phyloP scores from a whole-genome alignment of 495 filamentous ascomycete species.

The Penicillium antarcticum region DNA sequence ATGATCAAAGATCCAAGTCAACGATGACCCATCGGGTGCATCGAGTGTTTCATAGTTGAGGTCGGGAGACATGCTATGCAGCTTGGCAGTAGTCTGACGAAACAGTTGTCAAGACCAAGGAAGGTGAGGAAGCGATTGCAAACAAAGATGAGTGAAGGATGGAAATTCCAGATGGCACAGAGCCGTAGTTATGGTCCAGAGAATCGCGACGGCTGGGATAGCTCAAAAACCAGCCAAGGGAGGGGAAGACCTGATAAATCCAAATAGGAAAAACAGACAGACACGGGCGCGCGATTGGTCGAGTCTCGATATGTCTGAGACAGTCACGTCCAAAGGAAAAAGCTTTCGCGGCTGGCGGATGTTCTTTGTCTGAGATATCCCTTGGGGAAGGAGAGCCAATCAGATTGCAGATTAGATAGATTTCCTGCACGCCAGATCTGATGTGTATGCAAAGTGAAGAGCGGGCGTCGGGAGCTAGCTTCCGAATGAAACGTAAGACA shows the following conservation, averaged over 20 bases:
- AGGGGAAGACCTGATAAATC: neutral
- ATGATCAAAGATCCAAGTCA: conserved; percentile 66
- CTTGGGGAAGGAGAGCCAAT: conserved; percentile 3
- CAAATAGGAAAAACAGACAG: neutral
- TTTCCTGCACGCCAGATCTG: conserved; percentile 11
- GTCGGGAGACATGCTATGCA: conserved; percentile 22
- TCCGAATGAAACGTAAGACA: conserved; percentile 7
- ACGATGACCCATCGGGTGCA: conserved; percentile 41
- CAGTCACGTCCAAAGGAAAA: conserved; percentile 1
- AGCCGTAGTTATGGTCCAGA: conserved; percentile 1
- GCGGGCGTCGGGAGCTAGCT: neutral
- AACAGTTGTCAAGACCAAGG: neutral
- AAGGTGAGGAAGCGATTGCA: neutral
- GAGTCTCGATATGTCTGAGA: conserved; percentile 10
- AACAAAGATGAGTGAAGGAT: neutral
- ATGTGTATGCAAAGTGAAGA: conserved; percentile 6
- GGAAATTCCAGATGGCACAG: neutral
- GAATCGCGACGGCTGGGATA: conserved; percentile 4
- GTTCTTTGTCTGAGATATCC: neutral
- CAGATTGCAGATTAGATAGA: neutral
- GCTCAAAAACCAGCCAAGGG: conserved; percentile 1
- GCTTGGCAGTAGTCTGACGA: neutral
- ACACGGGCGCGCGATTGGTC: neutral
- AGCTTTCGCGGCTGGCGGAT: conserved; percentile 3
- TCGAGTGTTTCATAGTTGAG: conserved; percentile 7